Conservation (phyloP, 768 basidiomycete genomes). For the Boletellus sp. region DNA sequence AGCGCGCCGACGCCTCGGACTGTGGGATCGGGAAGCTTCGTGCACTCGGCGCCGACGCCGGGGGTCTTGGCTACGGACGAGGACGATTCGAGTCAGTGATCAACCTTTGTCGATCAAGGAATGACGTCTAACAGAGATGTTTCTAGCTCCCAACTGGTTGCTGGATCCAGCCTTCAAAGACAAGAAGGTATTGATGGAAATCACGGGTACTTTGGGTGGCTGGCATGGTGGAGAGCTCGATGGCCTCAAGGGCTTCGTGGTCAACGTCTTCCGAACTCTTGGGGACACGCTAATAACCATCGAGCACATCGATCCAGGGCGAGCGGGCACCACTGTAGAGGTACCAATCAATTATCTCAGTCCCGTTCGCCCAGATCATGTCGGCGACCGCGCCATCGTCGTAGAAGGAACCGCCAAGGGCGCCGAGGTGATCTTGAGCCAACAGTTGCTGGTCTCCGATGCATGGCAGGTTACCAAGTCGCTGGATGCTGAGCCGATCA, state of each 20-base stretch:
- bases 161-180: slow-evolving; percentile 24
- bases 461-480: slow-evolving; percentile 25
- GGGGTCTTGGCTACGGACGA: slow-evolving; percentile 27
- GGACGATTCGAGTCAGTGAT: slow-evolving; percentile 27
- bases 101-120: not conserved
- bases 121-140: slow-evolving; percentile 19
- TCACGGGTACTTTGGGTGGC: slow-evolving; percentile 20
- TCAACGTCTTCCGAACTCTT: slow-evolving; percentile 22
- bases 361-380: slow-evolving; percentile 37
- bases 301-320: slow-evolving; percentile 29
- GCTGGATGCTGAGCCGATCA: slow-evolving; percentile 4
- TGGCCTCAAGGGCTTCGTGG: slow-evolving; percentile 28
- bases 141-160: slow-evolving; percentile 27
- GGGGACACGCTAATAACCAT: slow-evolving; percentile 29
- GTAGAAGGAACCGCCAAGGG: slow-evolving; percentile 44
- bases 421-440: slow-evolving; percentile 42
- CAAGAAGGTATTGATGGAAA: slow-evolving; percentile 30
- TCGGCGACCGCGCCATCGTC: slow-evolving; percentile 48
- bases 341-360: slow-evolving; percentile 41
- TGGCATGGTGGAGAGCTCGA: slow-evolving; percentile 31
- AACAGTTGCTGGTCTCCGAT: slow-evolving; percentile 28
- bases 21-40: slow-evolving; percentile 21
- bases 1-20: slow-evolving; percentile 33
- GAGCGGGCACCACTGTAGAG: slow-evolving; percentile 33
- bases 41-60: slow-evolving; percentile 31